Percentiles rank a stretch among this genome's conserved stretches.
phyloP scores from a whole-genome alignment of 106 monocot genomes.

The Acanthochlamys bracteata region DNA sequence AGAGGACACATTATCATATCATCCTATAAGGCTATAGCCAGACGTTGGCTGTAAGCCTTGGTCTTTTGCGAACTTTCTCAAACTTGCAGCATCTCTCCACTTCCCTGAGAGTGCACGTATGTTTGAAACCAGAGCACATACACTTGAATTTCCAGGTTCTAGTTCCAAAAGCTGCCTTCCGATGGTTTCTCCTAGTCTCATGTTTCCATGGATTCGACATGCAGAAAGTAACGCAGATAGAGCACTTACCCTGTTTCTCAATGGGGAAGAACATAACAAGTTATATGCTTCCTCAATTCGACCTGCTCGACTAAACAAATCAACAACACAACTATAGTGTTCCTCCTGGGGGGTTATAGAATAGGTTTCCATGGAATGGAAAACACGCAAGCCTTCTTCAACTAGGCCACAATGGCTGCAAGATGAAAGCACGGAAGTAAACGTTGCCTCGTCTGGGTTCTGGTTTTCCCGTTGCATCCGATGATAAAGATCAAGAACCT shows the following conservation, averaged over 20 bases:
- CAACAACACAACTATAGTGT: slow-evolving; percentile 52
- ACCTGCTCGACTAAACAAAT: slow-evolving; percentile 52
- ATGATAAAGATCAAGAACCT: slow-evolving; percentile 35
- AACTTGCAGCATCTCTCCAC: slow-evolving; percentile 35
- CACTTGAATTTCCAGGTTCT: slow-evolving; percentile 27
- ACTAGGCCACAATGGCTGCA: slow-evolving; percentile 54
- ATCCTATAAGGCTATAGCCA: too few relatives aligned
- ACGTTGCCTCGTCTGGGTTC: slow-evolving; percentile 29
- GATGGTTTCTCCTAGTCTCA: slow-evolving; percentile 30
- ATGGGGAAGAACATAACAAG: slow-evolving; percentile 21
- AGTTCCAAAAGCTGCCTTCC: slow-evolving; percentile 32
- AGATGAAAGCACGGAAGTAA: slow-evolving; percentile 51
- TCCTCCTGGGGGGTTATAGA: slow-evolving; percentile 33
- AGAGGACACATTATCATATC: too few relatives aligned
- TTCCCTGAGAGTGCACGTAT: slow-evolving; percentile 29
- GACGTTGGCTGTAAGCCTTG: too few relatives aligned
- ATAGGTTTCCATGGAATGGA: slow-evolving; percentile 30
- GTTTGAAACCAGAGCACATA: slow-evolving; percentile 34
- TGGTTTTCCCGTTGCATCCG: slow-evolving; percentile 36
- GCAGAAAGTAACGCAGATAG: slow-evolving; percentile 44
- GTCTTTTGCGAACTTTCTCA: too few relatives aligned
- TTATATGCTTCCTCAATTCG: slow-evolving; percentile 43
- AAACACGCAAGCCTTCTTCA: slow-evolving; percentile 48
- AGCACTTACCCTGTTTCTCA: slow-evolving; percentile 18
- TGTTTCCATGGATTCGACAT: slow-evolving; percentile 46